Evolutionary conservation across 1,139 yeast species (phyloP).

Genomic region (Lodderomyces oxycetoniae): DNA sequence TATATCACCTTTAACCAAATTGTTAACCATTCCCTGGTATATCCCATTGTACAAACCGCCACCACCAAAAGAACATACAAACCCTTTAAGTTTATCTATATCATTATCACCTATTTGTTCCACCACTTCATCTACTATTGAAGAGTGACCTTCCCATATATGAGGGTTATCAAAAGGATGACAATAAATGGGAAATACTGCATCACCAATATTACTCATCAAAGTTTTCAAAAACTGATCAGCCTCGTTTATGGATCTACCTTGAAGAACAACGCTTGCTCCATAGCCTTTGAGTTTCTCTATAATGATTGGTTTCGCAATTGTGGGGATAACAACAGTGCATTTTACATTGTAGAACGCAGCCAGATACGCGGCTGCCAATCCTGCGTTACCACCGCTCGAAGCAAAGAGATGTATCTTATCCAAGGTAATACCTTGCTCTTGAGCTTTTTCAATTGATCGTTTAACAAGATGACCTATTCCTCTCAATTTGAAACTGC

Average conservation of each 20-base stretch:
- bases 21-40: slow-evolving; percentile 47
- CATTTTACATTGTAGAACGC: slow-evolving; percentile 43
- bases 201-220: slow-evolving; percentile 27
- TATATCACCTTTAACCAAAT: slow-evolving; percentile 41
- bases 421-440: slow-evolving; percentile 16
- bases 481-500: slow-evolving; percentile 69
- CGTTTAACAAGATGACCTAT: slow-evolving; percentile 45
- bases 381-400: slow-evolving; percentile 78
- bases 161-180: slow-evolving; percentile 65
- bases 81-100: slow-evolving; percentile 42
- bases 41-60: slow-evolving; percentile 70
- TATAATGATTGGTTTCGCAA: slow-evolving; percentile 32
- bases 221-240: slow-evolving; percentile 44
- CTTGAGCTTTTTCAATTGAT: slow-evolving; percentile 18
- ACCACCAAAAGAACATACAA: slow-evolving; percentile 70
- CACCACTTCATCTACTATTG: slow-evolving; percentile 54
- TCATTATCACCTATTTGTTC: slow-evolving; percentile 30
- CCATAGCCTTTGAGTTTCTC: slow-evolving; percentile 39
- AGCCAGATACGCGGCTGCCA: slow-evolving; percentile 68
- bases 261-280: slow-evolving; percentile 52
- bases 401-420: slow-evolving; percentile 53
- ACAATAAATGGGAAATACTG: slow-evolving; percentile 49
- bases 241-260: slow-evolving; percentile 64
- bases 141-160: slow-evolving; percentile 67
- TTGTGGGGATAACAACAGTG: slow-evolving; percentile 61